These are phyloP conservation scores for Tephrocybe rancida DNA, from an alignment of 768 basidiomycete genomes.

Conservation along the genomic window DNA sequence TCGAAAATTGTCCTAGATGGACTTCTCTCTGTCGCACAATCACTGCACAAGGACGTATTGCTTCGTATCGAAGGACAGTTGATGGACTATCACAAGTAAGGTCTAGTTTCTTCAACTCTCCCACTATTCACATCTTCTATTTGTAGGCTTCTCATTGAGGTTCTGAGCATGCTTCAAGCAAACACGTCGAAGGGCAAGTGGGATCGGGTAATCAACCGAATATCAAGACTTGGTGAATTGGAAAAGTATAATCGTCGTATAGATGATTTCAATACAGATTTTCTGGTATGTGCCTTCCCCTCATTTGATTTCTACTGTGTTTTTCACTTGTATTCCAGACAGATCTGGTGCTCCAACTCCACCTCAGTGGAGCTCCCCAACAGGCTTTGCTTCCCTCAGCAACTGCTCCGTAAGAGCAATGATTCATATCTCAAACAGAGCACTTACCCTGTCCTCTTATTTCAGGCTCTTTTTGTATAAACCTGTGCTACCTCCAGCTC, in stretches of 20 bases:
- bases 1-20: slow-evolving; percentile 2
- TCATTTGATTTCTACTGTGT: too few relatives aligned
- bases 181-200: too few relatives aligned
- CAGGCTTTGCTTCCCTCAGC: background rate
- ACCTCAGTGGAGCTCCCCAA: background rate
- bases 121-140: background rate
- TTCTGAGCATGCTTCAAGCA: background rate
- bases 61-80: background rate
- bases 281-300: background rate
- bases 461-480: slow-evolving; percentile 2
- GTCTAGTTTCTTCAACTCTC: background rate
- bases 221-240: background rate
- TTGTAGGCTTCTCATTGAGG: too few relatives aligned
- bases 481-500: slow-evolving; percentile 4
- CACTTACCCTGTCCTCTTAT: background rate
- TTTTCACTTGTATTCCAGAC: too few relatives aligned
- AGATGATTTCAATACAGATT: background rate
- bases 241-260: background rate
- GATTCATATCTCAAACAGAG: background rate
- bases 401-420: background rate
- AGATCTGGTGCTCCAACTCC: too few relatives aligned
- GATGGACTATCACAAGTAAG: too few relatives aligned
- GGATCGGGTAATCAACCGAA: too few relatives aligned
- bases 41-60: background rate
- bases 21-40: background rate